A percentile compares a stretch with the other conserved stretches of the same genome.
Conservation (phyloP, 805 yeast species). For the Lipomyces yamadae region DNA sequence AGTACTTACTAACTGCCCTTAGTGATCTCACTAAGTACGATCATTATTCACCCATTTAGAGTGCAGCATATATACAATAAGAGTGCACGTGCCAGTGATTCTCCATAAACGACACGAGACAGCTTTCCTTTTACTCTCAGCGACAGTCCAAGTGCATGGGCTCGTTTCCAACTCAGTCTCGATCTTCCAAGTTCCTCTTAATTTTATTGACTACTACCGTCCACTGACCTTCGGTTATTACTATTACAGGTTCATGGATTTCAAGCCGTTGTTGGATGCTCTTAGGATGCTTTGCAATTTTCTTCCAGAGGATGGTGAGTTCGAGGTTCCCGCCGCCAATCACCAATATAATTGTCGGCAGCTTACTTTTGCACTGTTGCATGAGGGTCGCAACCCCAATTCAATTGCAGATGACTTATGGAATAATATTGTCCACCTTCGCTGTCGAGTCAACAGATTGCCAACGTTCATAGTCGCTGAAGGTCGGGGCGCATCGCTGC, state of each 20-base stretch:
- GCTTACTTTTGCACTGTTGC: background rate
- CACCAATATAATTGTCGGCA: background rate
- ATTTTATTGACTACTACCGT: too few relatives aligned
- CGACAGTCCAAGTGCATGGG: too few relatives aligned
- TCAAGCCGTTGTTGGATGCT: background rate
- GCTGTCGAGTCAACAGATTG: background rate
- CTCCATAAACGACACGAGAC: too few relatives aligned
- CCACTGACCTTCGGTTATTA: too few relatives aligned
- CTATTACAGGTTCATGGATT: background rate
- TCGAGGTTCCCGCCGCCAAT: background rate
- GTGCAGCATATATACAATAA: too few relatives aligned
- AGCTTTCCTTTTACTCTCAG: too few relatives aligned
- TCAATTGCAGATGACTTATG: slow-evolving; percentile 5
- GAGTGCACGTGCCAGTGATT: too few relatives aligned
- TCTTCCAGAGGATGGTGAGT: background rate
- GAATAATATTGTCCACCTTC: background rate
- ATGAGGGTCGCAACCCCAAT: background rate
- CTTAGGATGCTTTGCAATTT: background rate
- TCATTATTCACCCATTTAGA: too few relatives aligned
- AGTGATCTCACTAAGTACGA: too few relatives aligned
- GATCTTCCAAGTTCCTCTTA: too few relatives aligned
- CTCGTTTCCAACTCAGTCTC: too few relatives aligned
- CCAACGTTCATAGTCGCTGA: background rate
- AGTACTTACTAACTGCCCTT: too few relatives aligned
- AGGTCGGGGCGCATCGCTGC: background rate